Evolutionary conservation across 306 rosid genomes (phyloP).

Genomic region (Malus fusca): DNA sequence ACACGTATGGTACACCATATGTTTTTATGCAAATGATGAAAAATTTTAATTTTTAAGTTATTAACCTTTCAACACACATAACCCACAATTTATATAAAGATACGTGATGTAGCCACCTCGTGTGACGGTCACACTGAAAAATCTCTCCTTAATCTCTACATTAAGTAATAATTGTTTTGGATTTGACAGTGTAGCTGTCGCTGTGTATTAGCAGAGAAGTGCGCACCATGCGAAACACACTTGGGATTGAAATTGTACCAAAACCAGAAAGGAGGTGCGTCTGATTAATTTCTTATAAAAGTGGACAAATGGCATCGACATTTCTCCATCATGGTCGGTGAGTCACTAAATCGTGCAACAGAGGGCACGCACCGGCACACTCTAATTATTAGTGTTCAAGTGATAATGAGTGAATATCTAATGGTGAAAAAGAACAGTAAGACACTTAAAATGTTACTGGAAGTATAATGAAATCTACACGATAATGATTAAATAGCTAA

Average conservation of each 20-base stretch:
- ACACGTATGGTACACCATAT: too few species aligned
- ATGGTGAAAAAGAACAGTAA: too few species aligned
- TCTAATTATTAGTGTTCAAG: not conserved
- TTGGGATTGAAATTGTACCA: not conserved
- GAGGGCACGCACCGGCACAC: not conserved
- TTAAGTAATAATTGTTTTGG: not conserved
- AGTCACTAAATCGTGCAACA: not conserved
- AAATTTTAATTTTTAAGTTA: too few species aligned
- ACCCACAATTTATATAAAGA: too few species aligned
- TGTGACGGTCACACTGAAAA: too few species aligned
- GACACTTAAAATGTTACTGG: not conserved
- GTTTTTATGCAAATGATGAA: too few species aligned
- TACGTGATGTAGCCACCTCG: fast-evolving
- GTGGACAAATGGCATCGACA: not conserved
- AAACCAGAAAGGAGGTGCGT: not conserved
- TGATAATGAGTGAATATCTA: too few species aligned
- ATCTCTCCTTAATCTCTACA: not conserved
- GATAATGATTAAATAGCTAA: too few species aligned
- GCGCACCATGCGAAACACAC: not conserved
- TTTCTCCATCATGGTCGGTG: not conserved
- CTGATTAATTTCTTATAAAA: not conserved
- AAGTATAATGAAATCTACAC: too few species aligned
- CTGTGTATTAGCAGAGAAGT: not conserved
- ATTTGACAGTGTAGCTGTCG: not conserved
- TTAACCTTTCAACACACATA: too few species aligned